These are phyloP conservation scores for Panicum miliaceum DNA, from an alignment of 176 grass and related monocot species.

Conservation along the genomic window DNA sequence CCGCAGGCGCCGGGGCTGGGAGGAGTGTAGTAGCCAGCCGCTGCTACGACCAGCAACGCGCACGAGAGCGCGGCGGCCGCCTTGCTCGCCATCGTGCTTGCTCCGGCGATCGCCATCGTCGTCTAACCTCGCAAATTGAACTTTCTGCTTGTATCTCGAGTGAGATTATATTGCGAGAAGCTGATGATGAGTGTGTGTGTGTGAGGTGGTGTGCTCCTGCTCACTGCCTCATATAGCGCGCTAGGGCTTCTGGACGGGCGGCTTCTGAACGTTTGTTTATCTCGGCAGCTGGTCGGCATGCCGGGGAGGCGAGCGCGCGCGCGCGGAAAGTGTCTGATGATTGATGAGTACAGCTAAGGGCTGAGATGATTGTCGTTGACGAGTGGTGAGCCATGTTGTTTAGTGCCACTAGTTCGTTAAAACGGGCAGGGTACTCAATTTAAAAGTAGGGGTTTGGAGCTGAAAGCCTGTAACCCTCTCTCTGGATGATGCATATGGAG, in stretches of 20 bases:
- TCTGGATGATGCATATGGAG: neutral
- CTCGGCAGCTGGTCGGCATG: neutral
- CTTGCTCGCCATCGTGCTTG: conserved; percentile 1
- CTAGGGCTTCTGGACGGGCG: neutral
- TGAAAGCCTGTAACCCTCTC: too few relatives aligned
- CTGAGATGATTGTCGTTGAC: neutral
- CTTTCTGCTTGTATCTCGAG: neutral
- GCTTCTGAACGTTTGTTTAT: conserved; percentile 15
- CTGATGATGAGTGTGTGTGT: neutral
- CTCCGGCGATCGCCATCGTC: too few relatives aligned
- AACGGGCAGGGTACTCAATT: neutral
- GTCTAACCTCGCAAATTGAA: too few relatives aligned
- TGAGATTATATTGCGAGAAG: too few relatives aligned
- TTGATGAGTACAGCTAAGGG: conserved; percentile 11
- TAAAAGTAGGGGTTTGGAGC: neutral
- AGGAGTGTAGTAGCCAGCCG: neutral
- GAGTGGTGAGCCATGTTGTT: neutral
- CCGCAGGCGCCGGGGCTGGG: neutral
- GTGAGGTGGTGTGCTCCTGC: neutral
- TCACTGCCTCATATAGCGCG: neutral
- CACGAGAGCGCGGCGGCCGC: neutral
- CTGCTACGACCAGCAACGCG: neutral
- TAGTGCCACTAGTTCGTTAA: neutral
- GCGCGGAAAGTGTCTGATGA: neutral
- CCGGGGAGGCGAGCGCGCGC: too few relatives aligned